Conservation (phyloP, 1,139 yeast species). For the Yamadazyma spencermartinsiae region DNA sequence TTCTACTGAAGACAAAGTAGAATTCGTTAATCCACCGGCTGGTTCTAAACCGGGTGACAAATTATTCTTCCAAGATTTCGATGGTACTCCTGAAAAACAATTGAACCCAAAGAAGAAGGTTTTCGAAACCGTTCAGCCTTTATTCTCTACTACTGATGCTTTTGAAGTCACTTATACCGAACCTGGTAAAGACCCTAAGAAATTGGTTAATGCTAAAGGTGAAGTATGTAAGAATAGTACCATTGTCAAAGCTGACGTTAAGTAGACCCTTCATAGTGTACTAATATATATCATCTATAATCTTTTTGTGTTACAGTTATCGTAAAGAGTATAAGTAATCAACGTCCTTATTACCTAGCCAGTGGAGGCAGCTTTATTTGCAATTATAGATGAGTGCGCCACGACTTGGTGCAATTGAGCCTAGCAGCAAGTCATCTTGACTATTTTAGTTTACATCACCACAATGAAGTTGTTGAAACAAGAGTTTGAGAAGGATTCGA, state of each 20-base stretch:
- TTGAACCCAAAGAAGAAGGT: slow-evolving; percentile 98
- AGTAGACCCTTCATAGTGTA: slow-evolving; percentile 46
- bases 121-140: slow-evolving; percentile 94
- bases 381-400: too few species aligned
- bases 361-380: too few species aligned
- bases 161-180: slow-evolving; percentile 79
- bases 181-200: slow-evolving; percentile 78
- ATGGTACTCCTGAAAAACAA: slow-evolving; percentile 86
- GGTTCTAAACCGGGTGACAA: slow-evolving; percentile 97
- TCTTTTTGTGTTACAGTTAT: not conserved
- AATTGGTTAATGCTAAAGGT: slow-evolving; percentile 75
- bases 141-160: slow-evolving; percentile 74
- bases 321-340: not conserved
- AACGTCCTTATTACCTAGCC: too few species aligned
- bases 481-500: slow-evolving; percentile 47
- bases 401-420: too few species aligned
- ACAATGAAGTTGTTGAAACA: slow-evolving; percentile 17
- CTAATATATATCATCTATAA: too few species aligned
- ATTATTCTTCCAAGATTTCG: slow-evolving; percentile 87
- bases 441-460: too few species aligned
- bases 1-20: slow-evolving; percentile 66
- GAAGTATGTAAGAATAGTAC: slow-evolving; percentile 69
- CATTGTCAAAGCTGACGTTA: slow-evolving; percentile 69
- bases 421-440: too few species aligned
- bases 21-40: slow-evolving; percentile 92